Base-by-base conservation (phyloP, 2,329 filamentous ascomycete genomes). In the Graphilbum fragrans region DNA sequence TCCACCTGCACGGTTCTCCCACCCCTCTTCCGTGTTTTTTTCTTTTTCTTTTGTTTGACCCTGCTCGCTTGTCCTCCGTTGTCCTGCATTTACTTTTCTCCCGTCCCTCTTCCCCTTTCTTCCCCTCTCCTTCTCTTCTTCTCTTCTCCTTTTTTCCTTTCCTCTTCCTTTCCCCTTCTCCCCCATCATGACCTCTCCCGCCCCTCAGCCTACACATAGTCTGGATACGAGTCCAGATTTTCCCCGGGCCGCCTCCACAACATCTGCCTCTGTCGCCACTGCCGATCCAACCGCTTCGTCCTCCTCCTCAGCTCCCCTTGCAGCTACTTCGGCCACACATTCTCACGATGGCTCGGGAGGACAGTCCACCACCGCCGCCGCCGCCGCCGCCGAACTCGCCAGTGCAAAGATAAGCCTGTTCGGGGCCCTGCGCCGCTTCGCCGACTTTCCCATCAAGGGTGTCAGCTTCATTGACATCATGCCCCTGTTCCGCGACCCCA, bases 401-500 rank as follows among this genome's bases (percentile, higher is more conserved):
- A 53, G 72, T 76, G 70, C 70, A 71, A 75, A 79, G 74, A 66
- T 78, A 72, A 82, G 64, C 72, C 88, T 70, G 71, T 65, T 79
- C 58, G 64, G 66, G 52, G 76, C 82, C 45, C 76, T 96, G 53
- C 84, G 85, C 63, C 80, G 87, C 61, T 94, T 86, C 67, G 77
- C 80, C 56, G 86, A 96, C 70, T 96, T 95, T 67, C 90, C 90
- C 45, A 80, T 82, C 50, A 80, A 83, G 36, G 90, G 92, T 61
- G 90, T 98, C 58, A 73, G 94, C 55, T 98, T 98, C 65, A 86
- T 95, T 68, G 92, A 98, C 60, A 96, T 98, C 65, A 81, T 98
- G 63, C 92, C 92, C 47, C 81, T 96, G 58, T 96, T 98, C 70
- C 79, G 85, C 59, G 74, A 86, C 57, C 78, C 80, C 42, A 58